Percentiles rank a stretch among this genome's conserved stretches.
These are phyloP conservation scores for Ramichloridium luteum DNA, from an alignment of 2,329 filamentous ascomycete species.

Conservation along the genomic window DNA sequence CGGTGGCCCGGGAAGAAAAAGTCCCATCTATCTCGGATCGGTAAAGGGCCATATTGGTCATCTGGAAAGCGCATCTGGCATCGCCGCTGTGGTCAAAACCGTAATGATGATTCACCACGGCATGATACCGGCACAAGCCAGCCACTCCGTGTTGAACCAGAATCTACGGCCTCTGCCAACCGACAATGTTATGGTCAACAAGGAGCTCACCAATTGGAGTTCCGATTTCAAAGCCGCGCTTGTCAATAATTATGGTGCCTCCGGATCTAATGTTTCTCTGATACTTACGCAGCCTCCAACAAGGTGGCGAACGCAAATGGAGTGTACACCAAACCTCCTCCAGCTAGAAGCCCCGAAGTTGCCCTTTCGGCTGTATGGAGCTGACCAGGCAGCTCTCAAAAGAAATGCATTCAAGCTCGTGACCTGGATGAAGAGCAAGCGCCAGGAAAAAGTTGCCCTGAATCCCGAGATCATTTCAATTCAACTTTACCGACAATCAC, in stretches of 20 bases:
- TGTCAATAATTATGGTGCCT: conserved; percentile 29
- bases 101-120: conserved; percentile 25
- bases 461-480: too few species aligned
- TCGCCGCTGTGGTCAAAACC: conserved; percentile 23
- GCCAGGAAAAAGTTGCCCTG: too few species aligned
- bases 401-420: too few species aligned
- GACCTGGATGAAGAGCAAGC: too few species aligned
- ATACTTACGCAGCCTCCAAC: conserved; percentile 11
- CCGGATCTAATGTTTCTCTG: conserved; percentile 27
- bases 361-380: too few species aligned
- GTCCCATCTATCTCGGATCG: conserved; percentile 15
- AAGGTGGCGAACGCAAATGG: too few species aligned
- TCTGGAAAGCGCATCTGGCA: conserved; percentile 24
- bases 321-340: too few species aligned
- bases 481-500: too few species aligned
- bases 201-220: not conserved
- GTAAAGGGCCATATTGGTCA: conserved; percentile 27
- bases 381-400: too few species aligned
- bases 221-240: conserved; percentile 9
- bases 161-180: not conserved
- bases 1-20: not conserved
- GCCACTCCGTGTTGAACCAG: not conserved
- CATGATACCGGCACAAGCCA: conserved; percentile 20
- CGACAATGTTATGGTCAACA: not conserved
- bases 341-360: too few species aligned